These are phyloP conservation scores for Gossypium laxum DNA, from an alignment of 441 rosid genomes.

Conservation along the genomic window DNA sequence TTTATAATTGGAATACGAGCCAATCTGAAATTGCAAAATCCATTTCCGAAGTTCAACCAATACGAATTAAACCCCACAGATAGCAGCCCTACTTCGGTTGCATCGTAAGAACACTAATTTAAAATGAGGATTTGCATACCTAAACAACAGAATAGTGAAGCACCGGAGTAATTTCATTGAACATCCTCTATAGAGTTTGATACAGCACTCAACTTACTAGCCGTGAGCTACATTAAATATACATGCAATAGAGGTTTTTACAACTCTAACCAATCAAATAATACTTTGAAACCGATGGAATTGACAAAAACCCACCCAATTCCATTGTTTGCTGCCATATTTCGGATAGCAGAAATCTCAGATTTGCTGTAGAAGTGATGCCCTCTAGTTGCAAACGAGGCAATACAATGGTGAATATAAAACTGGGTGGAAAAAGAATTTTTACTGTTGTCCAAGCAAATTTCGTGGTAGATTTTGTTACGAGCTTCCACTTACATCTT, in stretches of 20 bases:
- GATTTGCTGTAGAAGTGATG: background rate
- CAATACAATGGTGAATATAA: background rate
- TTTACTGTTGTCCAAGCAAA: background rate
- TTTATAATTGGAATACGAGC: no score
- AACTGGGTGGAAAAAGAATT: background rate
- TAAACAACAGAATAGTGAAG: background rate
- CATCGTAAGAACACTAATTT: no score
- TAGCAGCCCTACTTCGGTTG: no score
- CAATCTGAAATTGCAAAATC: no score
- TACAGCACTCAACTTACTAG: background rate
- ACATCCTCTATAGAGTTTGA: background rate
- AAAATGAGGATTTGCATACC: background rate
- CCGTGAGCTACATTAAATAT: background rate
- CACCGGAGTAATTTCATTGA: background rate
- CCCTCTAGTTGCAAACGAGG: background rate
- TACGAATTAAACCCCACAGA: no score
- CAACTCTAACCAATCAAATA: background rate
- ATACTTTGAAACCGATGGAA: background rate
- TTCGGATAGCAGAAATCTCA: background rate
- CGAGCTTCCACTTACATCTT: constrained; percentile 15
- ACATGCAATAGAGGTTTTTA: background rate
- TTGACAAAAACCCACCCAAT: constrained; percentile 9
- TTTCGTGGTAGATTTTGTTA: background rate
- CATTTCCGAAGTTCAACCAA: no score
- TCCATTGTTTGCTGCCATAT: background rate